Evolutionary conservation across 805 yeast species (phyloP).

Genomic region (Tetrapisispora namnaoensis): DNA sequence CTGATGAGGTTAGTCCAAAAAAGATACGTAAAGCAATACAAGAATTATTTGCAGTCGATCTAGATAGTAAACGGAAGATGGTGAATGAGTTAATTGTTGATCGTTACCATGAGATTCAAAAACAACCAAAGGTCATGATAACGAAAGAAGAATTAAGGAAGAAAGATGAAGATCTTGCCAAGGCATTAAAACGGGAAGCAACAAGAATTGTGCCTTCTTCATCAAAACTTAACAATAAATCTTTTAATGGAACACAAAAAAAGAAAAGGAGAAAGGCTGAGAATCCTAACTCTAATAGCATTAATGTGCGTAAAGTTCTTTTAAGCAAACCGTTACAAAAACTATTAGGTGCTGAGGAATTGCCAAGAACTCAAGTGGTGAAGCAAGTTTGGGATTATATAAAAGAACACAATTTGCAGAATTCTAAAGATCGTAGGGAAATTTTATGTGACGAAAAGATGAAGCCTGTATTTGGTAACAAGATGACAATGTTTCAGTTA

Average conservation of each 20-base stretch:
- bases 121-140: slow-evolving; percentile 22
- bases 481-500: slow-evolving; percentile 50
- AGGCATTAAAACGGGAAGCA: slow-evolving; percentile 32
- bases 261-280: slow-evolving; percentile 4
- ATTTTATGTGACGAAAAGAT: slow-evolving; percentile 54
- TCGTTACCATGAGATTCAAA: slow-evolving; percentile 43
- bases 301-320: slow-evolving; percentile 34
- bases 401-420: slow-evolving; percentile 50
- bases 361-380: slow-evolving; percentile 63
- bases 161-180: slow-evolving; percentile 45
- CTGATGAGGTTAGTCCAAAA: slow-evolving; percentile 61
- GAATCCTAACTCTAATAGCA: slow-evolving; percentile 26
- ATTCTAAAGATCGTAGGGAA: slow-evolving; percentile 55
- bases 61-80: slow-evolving; percentile 41
- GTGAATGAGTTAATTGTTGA: slow-evolving; percentile 52
- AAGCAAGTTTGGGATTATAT: slow-evolving; percentile 64
- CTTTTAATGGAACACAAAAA: slow-evolving; percentile 4
- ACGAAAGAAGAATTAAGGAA: slow-evolving; percentile 28
- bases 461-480: slow-evolving; percentile 49
- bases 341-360: slow-evolving; percentile 36
- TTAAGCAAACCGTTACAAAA: slow-evolving; percentile 44
- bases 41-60: slow-evolving; percentile 50
- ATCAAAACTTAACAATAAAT: slow-evolving; percentile 1
- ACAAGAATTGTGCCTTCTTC: background rate
- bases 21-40: slow-evolving; percentile 64